Evolutionary conservation across 148 eudicot species (phyloP).

Genomic region (Gaultheria prostrata): DNA sequence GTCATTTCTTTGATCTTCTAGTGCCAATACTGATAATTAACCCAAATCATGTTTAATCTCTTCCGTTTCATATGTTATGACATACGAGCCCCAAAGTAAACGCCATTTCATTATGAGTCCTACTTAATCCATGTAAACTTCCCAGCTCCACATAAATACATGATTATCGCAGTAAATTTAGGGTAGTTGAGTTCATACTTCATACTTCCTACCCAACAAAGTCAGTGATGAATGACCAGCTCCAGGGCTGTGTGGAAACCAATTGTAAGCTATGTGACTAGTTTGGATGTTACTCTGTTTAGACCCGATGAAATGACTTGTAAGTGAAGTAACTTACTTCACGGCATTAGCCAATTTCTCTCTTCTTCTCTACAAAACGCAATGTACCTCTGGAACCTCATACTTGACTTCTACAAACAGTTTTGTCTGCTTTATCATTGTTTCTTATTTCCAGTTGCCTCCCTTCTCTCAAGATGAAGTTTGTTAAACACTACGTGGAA

Average conservation of each 20-base stretch:
- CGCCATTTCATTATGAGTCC: not conserved
- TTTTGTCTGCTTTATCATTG: not conserved
- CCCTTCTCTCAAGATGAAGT: not conserved
- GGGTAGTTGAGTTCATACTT: not conserved
- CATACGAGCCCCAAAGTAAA: not conserved
- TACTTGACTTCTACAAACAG: not conserved
- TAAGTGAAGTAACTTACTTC: slow-evolving; percentile 17
- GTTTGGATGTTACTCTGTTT: not conserved
- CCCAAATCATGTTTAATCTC: not conserved
- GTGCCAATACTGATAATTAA: not conserved
- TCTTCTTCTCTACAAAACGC: not conserved
- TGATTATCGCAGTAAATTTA: not conserved
- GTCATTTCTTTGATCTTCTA: not conserved
- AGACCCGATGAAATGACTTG: not conserved
- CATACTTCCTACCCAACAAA: not conserved
- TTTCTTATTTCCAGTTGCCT: not conserved
- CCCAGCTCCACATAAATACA: not conserved
- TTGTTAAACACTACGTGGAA: not conserved
- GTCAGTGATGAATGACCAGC: not conserved
- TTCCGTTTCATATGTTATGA: not conserved
- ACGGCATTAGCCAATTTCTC: slow-evolving; percentile 35
- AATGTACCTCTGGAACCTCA: not conserved
- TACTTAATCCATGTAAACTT: not conserved
- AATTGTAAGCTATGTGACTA: not conserved
- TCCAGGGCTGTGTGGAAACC: not conserved